Evolutionary conservation across 768 basidiomycete species (phyloP).

Genomic region (Lactarius deliciosus): DNA sequence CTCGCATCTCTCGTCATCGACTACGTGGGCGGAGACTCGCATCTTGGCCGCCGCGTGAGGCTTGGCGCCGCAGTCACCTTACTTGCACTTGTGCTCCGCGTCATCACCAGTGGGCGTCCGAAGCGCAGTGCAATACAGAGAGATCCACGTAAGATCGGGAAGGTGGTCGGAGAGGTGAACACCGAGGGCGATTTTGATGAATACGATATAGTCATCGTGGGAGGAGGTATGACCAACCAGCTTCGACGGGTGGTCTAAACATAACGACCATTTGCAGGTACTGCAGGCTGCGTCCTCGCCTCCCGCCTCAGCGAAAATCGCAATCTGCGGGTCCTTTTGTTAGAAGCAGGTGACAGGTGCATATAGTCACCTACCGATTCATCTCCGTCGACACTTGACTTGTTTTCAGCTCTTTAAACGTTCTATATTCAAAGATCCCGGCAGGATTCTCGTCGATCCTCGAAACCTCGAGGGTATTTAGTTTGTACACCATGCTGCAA

Average conservation of each 20-base stretch:
- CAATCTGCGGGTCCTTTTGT: constrained; percentile 49
- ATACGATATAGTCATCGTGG: constrained; percentile 41
- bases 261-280: constrained; percentile 40
- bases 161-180: constrained; percentile 6
- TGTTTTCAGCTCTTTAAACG: constrained; percentile 15
- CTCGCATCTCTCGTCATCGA: constrained; percentile 2
- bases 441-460: constrained; percentile 39
- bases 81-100: constrained; percentile 7
- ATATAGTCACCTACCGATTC: constrained; percentile 2
- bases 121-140: constrained; percentile 13
- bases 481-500: constrained; percentile 59
- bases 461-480: constrained; percentile 49
- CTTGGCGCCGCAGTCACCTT: constrained; percentile 8
- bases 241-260: background rate
- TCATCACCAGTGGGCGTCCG: constrained; percentile 6
- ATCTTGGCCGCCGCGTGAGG: constrained; percentile 13
- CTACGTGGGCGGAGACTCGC: constrained; percentile 16
- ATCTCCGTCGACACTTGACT: background rate
- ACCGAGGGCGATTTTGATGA: constrained; percentile 31
- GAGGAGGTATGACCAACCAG: constrained; percentile 36
- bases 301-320: constrained; percentile 58
- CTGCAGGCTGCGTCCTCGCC: constrained; percentile 61
- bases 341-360: constrained; percentile 64
- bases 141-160: constrained; percentile 11
- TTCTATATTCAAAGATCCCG: constrained; percentile 26